Evolutionary conservation across 768 basidiomycete species (phyloP), one percentile per base, ranked within the genome.

Genomic region (Psilocybe subaeruginosa): DNA sequence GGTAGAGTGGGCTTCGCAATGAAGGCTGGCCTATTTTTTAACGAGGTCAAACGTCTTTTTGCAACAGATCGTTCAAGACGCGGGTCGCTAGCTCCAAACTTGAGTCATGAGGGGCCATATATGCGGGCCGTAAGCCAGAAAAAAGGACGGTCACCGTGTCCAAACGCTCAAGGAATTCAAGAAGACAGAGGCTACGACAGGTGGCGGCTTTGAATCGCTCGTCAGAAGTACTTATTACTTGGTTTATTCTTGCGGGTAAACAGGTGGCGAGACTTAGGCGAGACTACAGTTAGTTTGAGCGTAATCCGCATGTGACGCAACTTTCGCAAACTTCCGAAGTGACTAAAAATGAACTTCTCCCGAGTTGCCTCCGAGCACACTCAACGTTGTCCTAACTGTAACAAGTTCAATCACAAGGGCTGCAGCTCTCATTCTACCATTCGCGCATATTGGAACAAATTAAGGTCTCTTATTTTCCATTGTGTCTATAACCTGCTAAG

Each of bases 91-190:
- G 41, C 14, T 43, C 41, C 41, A 43, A 12, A 35, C 23, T 14
- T n/a, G n/a, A 16, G 14, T 43, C 41, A 43, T 12, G 41, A 12
- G 41, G 41, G 41, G 6, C 7, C 7, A 17, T 33, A 45, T 55
- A 23, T 55, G 51, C 62, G 57, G 62, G 29, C 62, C 62, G 62
- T 35, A 23, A 37, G 11, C 37, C 5, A 4, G 51, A 29, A 19
- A 39, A 53, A 35, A 3, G 12, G 11, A 1, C 17, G 52, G 47
- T 23, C 19, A 54, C 17, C 27, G 5, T 31, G 35, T 16, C 35
- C 17, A 23, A 55, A 49, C 41, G 45, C 29, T 23, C 23, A 23
- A 23, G 23, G 23, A 55, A 54, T 39, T 19, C 23, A 50, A 51
- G 30, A 51, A 51, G 30, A 1, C 14, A 6, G 50, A 51, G 12